phyloP scores from a whole-genome alignment of 805 yeast genomes.

The Candida palmyrensis region DNA sequence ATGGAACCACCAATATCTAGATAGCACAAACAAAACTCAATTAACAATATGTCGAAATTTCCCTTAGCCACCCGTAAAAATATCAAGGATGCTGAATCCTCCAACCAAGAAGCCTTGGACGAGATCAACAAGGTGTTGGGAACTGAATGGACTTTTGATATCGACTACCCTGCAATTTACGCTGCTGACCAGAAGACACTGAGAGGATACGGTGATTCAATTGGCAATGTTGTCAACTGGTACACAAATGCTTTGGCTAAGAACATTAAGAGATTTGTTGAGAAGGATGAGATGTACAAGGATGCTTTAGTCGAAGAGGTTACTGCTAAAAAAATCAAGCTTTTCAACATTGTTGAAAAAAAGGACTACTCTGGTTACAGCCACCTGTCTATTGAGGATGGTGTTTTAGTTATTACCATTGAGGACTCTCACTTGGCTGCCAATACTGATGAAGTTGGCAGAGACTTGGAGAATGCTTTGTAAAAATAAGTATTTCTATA shows the following conservation, averaged over 20 bases:
- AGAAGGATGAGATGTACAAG: slow-evolving; percentile 9
- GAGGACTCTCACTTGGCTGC: too few species aligned
- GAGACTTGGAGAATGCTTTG: too few species aligned
- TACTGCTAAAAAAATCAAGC: slow-evolving; percentile 6
- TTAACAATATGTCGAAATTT: slow-evolving; percentile 8
- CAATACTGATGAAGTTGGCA: too few species aligned
- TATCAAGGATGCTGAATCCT: slow-evolving; percentile 9
- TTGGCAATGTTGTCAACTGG: slow-evolving; percentile 9
- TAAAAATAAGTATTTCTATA: too few species aligned
- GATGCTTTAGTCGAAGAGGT: slow-evolving; percentile 10
- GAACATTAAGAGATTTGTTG: slow-evolving; percentile 5
- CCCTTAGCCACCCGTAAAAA: slow-evolving; percentile 9
- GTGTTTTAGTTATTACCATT: too few species aligned
- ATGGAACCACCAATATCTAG: too few species aligned
- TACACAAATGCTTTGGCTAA: slow-evolving; percentile 6
- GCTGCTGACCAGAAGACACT: neutral
- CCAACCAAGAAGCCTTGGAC: slow-evolving; percentile 5
- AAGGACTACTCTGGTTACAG: too few species aligned
- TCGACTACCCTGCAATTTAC: slow-evolving; percentile 7
- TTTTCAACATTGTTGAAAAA: slow-evolving; percentile 8
- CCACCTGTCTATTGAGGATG: too few species aligned
- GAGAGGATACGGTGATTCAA: slow-evolving; percentile 4
- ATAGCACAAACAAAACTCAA: neutral
- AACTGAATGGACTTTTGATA: too few species aligned
- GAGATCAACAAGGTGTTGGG: slow-evolving; percentile 6